These are phyloP conservation scores for Kwoniella shandongensis DNA, from an alignment of 768 basidiomycete genomes.

Conservation along the genomic window DNA sequence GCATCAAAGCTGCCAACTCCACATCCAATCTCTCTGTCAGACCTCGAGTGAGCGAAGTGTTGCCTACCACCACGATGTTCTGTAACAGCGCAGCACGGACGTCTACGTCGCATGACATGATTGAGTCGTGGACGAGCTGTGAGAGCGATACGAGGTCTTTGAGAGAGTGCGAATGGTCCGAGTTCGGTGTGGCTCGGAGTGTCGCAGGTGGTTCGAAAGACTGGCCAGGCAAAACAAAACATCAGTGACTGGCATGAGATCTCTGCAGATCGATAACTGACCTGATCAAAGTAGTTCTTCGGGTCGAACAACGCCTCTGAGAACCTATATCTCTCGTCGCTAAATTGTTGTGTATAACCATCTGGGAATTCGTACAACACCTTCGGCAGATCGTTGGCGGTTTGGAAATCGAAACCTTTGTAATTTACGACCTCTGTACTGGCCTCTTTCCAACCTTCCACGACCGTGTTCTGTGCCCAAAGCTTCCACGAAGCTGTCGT, in stretches of 20 bases:
- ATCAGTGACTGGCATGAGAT: background rate
- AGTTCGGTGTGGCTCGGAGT: slow-evolving; percentile 42
- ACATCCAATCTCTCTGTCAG: slow-evolving; percentile 76
- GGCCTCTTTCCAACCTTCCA: slow-evolving; percentile 92
- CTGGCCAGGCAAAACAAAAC: slow-evolving; percentile 21
- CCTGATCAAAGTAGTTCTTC: slow-evolving; percentile 50
- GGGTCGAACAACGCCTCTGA: slow-evolving; percentile 90
- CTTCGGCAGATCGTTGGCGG: slow-evolving; percentile 34
- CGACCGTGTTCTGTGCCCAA: slow-evolving; percentile 77
- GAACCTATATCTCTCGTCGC: slow-evolving; percentile 72
- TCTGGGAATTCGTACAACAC: slow-evolving; percentile 86
- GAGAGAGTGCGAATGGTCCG: slow-evolving; percentile 53
- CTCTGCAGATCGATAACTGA: slow-evolving; percentile 17
- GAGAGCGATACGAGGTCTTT: slow-evolving; percentile 59
- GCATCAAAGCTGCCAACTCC: slow-evolving; percentile 73
- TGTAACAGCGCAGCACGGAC: slow-evolving; percentile 83
- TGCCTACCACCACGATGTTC: slow-evolving; percentile 95
- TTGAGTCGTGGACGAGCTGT: slow-evolving; percentile 70
- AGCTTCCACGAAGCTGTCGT: slow-evolving; percentile 78
- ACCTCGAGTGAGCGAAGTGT: slow-evolving; percentile 81
- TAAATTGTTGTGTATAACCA: slow-evolving; percentile 82
- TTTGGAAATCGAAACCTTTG: slow-evolving; percentile 39
- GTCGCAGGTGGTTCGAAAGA: slow-evolving; percentile 42
- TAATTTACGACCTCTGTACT: slow-evolving; percentile 67
- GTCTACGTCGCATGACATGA: slow-evolving; percentile 86